Base-by-base conservation (phyloP, 1,139 yeast genomes). In the Magnusiomyces fungicola region DNA sequence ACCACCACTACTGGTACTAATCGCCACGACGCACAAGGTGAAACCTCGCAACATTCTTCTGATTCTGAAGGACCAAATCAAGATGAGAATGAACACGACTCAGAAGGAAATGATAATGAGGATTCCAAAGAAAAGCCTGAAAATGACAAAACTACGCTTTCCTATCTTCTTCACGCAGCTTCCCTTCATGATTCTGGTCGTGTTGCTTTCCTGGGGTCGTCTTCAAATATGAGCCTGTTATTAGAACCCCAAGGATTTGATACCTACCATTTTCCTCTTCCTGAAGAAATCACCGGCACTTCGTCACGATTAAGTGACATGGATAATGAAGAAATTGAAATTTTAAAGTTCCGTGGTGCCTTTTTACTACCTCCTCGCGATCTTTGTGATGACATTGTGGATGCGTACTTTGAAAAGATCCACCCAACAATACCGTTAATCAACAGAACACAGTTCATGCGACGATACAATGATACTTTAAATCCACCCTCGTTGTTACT, bases 371-470 rank as follows among this genome's bases (percentile, higher is more conserved):
- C 95, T 0, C 76, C 80, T 25, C 69, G 74, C 43, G 80, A 76
- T 42, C 69, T 83, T 18, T 76, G 86, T 50, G 78, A 78, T 57
- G 84, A 79, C 56, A 71, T 82, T 55, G 75, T 86, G 41, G 73
- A 79, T 46, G 70, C 78, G 41, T 86, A 75, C 64, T 86, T 86
- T 59, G 79, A 76, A 49, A 77, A 77, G 54, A 79, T 83, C 45
- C 87, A 83, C 50, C 89, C 89, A 0, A 63, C 78, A 42, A 77
- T 82, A 68, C 95, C 95, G 1, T 76, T 84, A n/a, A 70, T 86
- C 49, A 80, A 84, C 65, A 70, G 82, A 45, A 70, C 79, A 0
- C 74, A 74, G 59, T 86, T 86, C 61, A 76, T 82, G 80, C 63
- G 71, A 46, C 69, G 69, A 38, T 78, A 76, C 60, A 69, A 75